phyloP scores from a whole-genome alignment of 1,139 yeast species.

The Nadsonia starkeyi-henricii region DNA sequence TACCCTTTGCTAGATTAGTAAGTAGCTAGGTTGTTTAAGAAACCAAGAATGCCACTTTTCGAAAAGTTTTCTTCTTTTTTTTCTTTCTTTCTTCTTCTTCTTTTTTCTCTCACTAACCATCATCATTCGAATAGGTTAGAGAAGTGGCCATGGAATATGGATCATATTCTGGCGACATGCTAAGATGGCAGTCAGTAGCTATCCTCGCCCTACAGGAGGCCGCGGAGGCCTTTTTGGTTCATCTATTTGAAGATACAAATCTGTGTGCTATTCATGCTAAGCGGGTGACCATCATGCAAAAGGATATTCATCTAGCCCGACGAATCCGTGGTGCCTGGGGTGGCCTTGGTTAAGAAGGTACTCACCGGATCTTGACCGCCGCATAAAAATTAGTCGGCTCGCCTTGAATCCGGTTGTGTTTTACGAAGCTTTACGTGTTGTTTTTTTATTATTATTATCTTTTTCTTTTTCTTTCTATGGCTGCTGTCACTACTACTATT shows the following conservation, averaged over 20 bases:
- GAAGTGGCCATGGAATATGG: constrained; percentile 63
- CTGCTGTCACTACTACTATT: too few species aligned
- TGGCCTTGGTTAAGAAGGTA: constrained; percentile 3
- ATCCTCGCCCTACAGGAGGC: constrained; percentile 86
- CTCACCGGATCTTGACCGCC: neutral
- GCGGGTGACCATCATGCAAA: constrained; percentile 87
- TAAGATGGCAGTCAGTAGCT: constrained; percentile 86
- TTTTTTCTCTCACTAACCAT: neutral
- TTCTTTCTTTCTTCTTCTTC: neutral
- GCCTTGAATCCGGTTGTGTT: too few species aligned
- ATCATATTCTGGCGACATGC: constrained; percentile 35
- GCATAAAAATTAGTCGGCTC: too few species aligned
- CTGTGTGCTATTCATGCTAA: constrained; percentile 87
- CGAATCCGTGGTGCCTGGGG: constrained; percentile 55
- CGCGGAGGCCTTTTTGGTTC: constrained; percentile 76
- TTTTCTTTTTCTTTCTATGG: too few species aligned
- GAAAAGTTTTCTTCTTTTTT: too few species aligned
- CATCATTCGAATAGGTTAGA: constrained; percentile 25
- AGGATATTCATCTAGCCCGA: constrained; percentile 83
- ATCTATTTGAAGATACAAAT: constrained; percentile 79
- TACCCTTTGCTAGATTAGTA: constrained; percentile 79
- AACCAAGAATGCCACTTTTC: too few species aligned
- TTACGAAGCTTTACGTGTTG: too few species aligned
- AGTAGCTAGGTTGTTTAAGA: neutral
- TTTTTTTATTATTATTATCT: too few species aligned